Evolutionary conservation across 2,329 filamentous ascomycete genomes (phyloP).

Genomic region (Botrytis medusae): DNA sequence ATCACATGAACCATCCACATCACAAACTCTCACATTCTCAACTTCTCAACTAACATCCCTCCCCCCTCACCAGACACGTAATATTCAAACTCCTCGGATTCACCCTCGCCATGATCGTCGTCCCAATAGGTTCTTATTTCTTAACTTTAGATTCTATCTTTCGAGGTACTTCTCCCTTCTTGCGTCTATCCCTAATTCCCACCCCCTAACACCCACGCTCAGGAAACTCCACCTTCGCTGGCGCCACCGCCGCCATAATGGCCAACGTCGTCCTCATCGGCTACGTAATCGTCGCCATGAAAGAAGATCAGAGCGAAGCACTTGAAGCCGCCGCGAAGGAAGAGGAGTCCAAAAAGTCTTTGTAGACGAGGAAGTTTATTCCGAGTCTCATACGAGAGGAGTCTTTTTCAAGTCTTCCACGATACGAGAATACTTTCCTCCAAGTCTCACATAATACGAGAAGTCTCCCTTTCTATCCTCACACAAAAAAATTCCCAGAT

Average conservation of each 20-base stretch:
- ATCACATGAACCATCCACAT: neutral
- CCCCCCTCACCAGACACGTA: constrained; percentile 60
- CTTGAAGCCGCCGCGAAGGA: constrained; percentile 47
- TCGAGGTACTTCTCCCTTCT: constrained; percentile 55
- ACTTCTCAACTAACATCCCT: neutral
- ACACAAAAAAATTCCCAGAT: neutral
- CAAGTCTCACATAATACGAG: neutral
- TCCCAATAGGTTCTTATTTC: constrained; percentile 90
- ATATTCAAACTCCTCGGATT: constrained; percentile 89
- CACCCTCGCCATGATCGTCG: constrained; percentile 84
- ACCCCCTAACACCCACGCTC: neutral
- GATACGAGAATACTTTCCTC: too few species aligned
- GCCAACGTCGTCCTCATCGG: constrained; percentile 87
- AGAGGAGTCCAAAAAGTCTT: constrained; percentile 26
- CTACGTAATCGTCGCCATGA: constrained; percentile 92
- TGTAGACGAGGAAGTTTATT: neutral
- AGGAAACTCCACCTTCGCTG: constrained; percentile 90
- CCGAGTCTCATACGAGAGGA: neutral
- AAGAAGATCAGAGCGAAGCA: constrained; percentile 64
- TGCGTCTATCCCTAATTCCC: neutral
- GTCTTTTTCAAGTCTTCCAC: neutral
- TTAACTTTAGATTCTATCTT: constrained; percentile 74
- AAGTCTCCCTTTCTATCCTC: neutral
- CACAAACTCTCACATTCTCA: neutral
- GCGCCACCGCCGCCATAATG: constrained; percentile 79